A percentile compares a stretch with the other conserved stretches of the same genome.
Conservation (phyloP, 331 rosid species). For the Arachis monticola region DNA sequence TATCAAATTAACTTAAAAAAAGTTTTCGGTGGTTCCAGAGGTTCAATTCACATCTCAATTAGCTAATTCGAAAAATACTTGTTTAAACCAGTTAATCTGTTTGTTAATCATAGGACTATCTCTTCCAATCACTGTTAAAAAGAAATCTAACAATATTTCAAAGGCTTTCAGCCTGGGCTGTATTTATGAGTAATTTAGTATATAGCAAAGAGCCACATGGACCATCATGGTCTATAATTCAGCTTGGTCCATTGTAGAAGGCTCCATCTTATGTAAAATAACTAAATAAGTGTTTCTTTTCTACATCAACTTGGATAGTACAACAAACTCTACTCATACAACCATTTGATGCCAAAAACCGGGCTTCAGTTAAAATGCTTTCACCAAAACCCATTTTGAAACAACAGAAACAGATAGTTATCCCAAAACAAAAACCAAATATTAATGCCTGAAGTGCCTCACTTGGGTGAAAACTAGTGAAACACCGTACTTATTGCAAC, state of each 20-base stretch:
- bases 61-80: no score
- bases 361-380: conserved; percentile 1
- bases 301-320: conserved; percentile 8
- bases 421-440: background rate
- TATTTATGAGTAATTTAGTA: no score
- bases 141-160: no score
- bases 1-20: no score
- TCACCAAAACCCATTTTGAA: background rate
- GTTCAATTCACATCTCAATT: no score
- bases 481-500: conserved; percentile 86
- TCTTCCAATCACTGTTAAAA: no score
- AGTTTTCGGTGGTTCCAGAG: no score
- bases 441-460: conserved; percentile 93
- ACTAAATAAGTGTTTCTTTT: conserved; percentile 19
- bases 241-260: background rate
- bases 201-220: no score
- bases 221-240: background rate
- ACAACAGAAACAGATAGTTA: background rate
- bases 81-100: no score
- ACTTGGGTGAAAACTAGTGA: conserved; percentile 79
- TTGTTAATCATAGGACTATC: no score
- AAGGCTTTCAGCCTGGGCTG: no score
- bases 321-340: conserved; percentile 15
- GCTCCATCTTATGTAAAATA: background rate
- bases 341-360: conserved; percentile 28